Evolutionary conservation across 163 green algal genomes (phyloP).

Genomic region (Dunaliella salina): DNA sequence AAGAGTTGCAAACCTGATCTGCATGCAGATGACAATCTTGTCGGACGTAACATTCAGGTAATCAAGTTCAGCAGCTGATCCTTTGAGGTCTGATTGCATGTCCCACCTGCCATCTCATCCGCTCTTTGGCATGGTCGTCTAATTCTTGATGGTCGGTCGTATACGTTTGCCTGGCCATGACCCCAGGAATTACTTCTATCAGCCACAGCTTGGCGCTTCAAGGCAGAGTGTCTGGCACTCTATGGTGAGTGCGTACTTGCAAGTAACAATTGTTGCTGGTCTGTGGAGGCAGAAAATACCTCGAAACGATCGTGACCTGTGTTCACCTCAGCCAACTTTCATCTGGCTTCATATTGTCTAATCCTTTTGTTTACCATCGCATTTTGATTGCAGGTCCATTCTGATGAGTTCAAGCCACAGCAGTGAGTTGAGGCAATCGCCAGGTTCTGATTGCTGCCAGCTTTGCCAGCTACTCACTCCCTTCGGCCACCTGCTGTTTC

Average conservation of each 20-base stretch:
- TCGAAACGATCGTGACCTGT: too few relatives aligned
- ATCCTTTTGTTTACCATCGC: too few relatives aligned
- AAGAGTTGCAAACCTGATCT: too few relatives aligned
- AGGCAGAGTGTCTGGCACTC: constrained; percentile 27
- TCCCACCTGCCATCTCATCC: background rate
- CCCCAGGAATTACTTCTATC: constrained; percentile 50
- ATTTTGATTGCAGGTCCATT: constrained; percentile 15
- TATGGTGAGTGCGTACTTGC: too few relatives aligned
- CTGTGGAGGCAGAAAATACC: too few relatives aligned
- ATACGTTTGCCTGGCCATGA: too few relatives aligned
- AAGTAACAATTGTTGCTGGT: too few relatives aligned
- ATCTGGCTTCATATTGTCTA: too few relatives aligned
- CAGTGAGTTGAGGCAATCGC: background rate
- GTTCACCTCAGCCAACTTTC: too few relatives aligned
- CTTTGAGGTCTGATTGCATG: background rate
- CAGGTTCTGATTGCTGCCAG: too few relatives aligned
- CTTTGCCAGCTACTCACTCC: too few relatives aligned
- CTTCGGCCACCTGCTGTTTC: too few relatives aligned
- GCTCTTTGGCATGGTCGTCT: background rate
- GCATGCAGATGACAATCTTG: constrained; percentile 45
- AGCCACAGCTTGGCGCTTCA: constrained; percentile 32
- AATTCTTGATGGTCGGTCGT: background rate
- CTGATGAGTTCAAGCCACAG: constrained; percentile 62
- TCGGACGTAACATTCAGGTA: constrained; percentile 47
- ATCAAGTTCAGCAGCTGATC: constrained; percentile 25